phyloP scores from a whole-genome alignment of 768 basidiomycete genomes.

The Russula abietina region DNA sequence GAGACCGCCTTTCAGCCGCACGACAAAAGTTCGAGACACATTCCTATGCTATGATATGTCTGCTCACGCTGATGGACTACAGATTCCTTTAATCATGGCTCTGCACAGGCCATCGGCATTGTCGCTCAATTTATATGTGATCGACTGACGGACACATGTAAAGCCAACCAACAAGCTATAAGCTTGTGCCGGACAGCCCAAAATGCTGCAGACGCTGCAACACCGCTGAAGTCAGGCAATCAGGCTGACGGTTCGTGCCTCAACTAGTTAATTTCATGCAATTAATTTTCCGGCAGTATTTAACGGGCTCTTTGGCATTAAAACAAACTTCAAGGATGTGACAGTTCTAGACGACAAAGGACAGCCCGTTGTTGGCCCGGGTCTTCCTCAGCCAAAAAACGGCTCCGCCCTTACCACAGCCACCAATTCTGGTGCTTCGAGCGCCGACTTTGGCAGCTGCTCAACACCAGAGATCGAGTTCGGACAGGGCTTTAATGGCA shows the following conservation, averaged over 20 bases:
- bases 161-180: slow-evolving; percentile 43
- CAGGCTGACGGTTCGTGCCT: slow-evolving; percentile 43
- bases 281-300: slow-evolving; percentile 35
- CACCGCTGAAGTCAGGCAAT: slow-evolving; percentile 34
- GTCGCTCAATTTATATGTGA: slow-evolving; percentile 53
- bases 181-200: slow-evolving; percentile 38
- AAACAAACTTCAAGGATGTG: slow-evolving; percentile 45
- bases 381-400: slow-evolving; percentile 21
- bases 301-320: slow-evolving; percentile 52
- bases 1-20: slow-evolving; percentile 53
- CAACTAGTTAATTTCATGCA: neutral
- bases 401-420: too few species aligned
- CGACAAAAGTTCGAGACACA: slow-evolving; percentile 29
- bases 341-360: slow-evolving; percentile 44
- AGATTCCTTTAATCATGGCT: slow-evolving; percentile 21
- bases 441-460: slow-evolving; percentile 48
- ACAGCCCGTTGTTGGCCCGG: slow-evolving; percentile 9
- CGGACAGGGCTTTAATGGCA: slow-evolving; percentile 47
- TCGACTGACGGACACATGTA: slow-evolving; percentile 43
- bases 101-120: slow-evolving; percentile 32
- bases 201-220: slow-evolving; percentile 39
- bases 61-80: neutral
- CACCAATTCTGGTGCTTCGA: too few species aligned
- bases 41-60: neutral
- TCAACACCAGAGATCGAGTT: slow-evolving; percentile 51